These are phyloP conservation scores for Aspergillus jensenii DNA, from an alignment of 2,329 filamentous ascomycete species.

Conservation along the genomic window DNA sequence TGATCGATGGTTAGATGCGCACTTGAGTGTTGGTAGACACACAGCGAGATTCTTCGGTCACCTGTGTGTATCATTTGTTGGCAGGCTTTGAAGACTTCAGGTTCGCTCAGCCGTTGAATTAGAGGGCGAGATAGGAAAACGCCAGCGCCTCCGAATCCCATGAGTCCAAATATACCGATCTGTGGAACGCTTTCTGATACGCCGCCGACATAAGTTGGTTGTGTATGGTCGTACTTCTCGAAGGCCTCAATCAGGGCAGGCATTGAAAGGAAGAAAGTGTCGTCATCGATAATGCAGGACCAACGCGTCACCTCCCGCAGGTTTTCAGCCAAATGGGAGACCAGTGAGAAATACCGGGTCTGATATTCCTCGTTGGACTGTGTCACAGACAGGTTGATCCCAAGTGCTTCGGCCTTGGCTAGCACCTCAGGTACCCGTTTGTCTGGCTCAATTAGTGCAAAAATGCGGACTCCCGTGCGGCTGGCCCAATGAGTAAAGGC, in stretches of 20 bases:
- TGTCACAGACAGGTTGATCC: conserved; percentile 44
- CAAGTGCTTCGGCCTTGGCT: conserved; percentile 35
- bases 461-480: conserved; percentile 51
- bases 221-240: conserved; percentile 48
- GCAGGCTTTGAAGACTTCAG: conserved; percentile 49
- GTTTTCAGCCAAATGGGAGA: conserved; percentile 51
- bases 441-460: conserved; percentile 52
- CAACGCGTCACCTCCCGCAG: conserved; percentile 51
- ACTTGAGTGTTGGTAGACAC: conserved; percentile 56
- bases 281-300: conserved; percentile 61
- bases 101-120: conserved; percentile 46
- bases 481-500: conserved; percentile 59
- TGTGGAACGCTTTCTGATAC: conserved; percentile 58
- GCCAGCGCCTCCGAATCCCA: conserved; percentile 63
- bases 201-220: conserved; percentile 56
- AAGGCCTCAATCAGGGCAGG: conserved; percentile 52
- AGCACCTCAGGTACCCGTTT: conserved; percentile 29
- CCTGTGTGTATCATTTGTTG: conserved; percentile 49
- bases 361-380: conserved; percentile 38
- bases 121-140: conserved; percentile 59
- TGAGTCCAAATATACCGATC: conserved; percentile 55
- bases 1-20: conserved; percentile 57
- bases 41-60: conserved; percentile 59
- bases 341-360: conserved; percentile 58
- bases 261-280: conserved; percentile 63